Evolutionary conservation across 2,329 filamentous ascomycete genomes (phyloP), one percentile per base, ranked within the genome.

Genomic region (Phoma herbarum): DNA sequence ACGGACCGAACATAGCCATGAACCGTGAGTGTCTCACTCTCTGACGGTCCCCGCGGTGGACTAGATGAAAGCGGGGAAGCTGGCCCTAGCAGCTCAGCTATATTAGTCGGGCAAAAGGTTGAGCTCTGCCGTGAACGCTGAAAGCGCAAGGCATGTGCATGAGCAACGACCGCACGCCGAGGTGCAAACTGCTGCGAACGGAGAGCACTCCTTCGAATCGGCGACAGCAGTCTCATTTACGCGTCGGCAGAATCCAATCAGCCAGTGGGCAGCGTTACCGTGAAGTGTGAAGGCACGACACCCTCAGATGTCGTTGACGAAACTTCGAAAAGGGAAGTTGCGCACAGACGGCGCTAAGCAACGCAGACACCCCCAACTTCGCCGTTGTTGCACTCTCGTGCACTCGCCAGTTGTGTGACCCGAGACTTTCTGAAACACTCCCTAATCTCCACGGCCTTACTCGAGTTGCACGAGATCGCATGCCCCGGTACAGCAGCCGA

Each of bases 1-100:
- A 97, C 88, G 4, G 92, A 94, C 63, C 91, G 87, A 54, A 97
- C 84, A 80, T 90, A 94, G 61, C 93, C 94, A 74, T 90, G 85
- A 67, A 97, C 81, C 22, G 69, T 74, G 51, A 78, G 57, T 18
- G 66, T 63, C 50, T 66, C 63, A 62, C 66, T 70, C 29, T 69
- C 66, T 33, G 64, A 58, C 28, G 59, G 52, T 57, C 84, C 83
- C 46, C 90, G 82, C 67, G 83, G 75, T 39, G 81, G 77, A 22
- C 62, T 60, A 33, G 60, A 61, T 44, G 73, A 55, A 37, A 55
- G 71, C 31, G 79, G 74, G 18, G 75, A 65, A 2, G 85, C 83
- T 78, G 79, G 77, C 81, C 84, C 80, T 50, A 90, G 81, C 11
- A 90, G 77, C 59, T 82, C 77, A 57, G 76, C 66, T 43, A 75